Evolutionary conservation across 2,329 filamentous ascomycete genomes (phyloP), one percentile per base, ranked within the genome.

Genomic region (Chaetomiaceae sp.): DNA sequence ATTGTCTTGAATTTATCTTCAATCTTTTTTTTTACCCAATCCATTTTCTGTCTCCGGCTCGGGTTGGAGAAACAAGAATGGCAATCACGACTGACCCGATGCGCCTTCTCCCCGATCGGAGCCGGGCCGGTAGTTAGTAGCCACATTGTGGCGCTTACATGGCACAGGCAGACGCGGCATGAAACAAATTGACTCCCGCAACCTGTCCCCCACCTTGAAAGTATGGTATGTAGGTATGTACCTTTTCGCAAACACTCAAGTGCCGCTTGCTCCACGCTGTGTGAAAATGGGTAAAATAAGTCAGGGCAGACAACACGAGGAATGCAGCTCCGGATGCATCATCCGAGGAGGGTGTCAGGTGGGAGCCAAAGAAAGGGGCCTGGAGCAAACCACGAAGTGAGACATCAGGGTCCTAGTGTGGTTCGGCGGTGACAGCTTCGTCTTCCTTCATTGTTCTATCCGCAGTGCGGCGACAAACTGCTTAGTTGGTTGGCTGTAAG

Each of bases 371-470:
- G 18, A 27, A 53, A 27, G 21, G 40, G 45, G 10, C 29, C 21
- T 18, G 32, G 34, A 44, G 45, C 51, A 48, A 53, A 53, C 51
- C 45, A 53, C 45, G 38, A 48, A 33, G 51, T 44, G 45, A 53
- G 51, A 53, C 51, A 53, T 49, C 45, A 44, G 45, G 38, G 45
- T 49, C 51, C 38, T 25, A 32, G n/a, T 37, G 51, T 44, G 41
- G n/a, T n/a, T n/a, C n/a, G n/a, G 44, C 32, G 51, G 50, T 48
- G 37, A 48, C 37, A 33, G 5, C 44, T 11, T 43, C 20, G 11
- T 18, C n/a, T n/a, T n/a, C n/a, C n/a, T 30, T 38, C 33, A 40
- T 48, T 45, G 32, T 53, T 33, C 32, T 36, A 40, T 27, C 36
- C 34, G 47, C 50, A 36, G 16, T 36, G 42, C 36, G 9, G 23